phyloP scores from a whole-genome alignment of 2,329 filamentous ascomycete genomes.

The Rhynchosporium secalis region DNA sequence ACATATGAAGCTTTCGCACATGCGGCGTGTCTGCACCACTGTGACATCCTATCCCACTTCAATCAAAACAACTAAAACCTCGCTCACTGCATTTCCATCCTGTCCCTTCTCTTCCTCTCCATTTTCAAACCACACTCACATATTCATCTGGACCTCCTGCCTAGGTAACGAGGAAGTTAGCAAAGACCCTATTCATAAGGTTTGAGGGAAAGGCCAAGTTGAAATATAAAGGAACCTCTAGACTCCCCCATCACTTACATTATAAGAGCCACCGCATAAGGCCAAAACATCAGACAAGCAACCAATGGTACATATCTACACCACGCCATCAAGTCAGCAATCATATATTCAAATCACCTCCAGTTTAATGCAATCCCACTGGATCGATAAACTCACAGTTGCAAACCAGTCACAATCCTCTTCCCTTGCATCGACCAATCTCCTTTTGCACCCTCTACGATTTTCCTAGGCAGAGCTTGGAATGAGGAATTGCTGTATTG shows the following conservation, averaged over 20 bases:
- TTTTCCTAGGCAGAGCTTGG: not conserved
- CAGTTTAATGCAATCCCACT: not conserved
- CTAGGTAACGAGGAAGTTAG: too few relatives aligned
- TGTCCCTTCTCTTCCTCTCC: not conserved
- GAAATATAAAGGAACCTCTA: too few relatives aligned
- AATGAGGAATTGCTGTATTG: not conserved
- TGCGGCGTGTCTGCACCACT: not conserved
- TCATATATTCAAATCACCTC: not conserved
- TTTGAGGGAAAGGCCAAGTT: too few relatives aligned
- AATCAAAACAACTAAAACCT: not conserved
- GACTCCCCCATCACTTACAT: not conserved
- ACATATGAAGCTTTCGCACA: too few relatives aligned
- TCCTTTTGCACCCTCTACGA: conserved; percentile 1
- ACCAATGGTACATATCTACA: conserved; percentile 7
- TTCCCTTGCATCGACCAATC: not conserved
- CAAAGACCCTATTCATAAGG: too few relatives aligned
- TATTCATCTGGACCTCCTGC: not conserved
- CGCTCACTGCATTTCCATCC: not conserved
- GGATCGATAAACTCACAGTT: not conserved
- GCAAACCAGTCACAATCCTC: conserved; percentile 6
- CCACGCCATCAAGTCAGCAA: not conserved
- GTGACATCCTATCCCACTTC: not conserved
- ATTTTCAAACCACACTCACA: not conserved
- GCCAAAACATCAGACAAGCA: conserved; percentile 3
- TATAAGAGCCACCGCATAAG: conserved; percentile 2